Conservation (phyloP, 495 filamentous ascomycete species). For the Aspergillus indologenus region DNA sequence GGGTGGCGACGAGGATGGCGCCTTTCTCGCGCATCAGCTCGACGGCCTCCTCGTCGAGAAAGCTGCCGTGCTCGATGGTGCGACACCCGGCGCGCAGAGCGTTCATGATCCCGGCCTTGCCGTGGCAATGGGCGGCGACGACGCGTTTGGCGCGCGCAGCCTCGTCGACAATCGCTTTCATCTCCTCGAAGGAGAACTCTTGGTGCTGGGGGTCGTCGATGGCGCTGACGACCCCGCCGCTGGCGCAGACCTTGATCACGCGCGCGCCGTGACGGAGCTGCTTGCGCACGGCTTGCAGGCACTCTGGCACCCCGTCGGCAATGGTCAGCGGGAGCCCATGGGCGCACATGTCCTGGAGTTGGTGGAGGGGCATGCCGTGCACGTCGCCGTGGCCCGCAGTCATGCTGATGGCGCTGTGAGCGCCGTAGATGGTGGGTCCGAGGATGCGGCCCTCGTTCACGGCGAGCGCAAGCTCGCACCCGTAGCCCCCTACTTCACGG, state of each 20-base stretch:
- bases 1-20: conserved; percentile 42
- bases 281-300: conserved; percentile 42
- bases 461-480: conserved; percentile 39
- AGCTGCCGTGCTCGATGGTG: conserved; percentile 47
- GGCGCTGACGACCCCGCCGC: conserved; percentile 44
- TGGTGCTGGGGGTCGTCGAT: conserved; percentile 45
- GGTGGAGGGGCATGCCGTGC: conserved; percentile 32
- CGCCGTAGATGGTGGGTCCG: conserved; percentile 48
- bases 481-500: conserved; percentile 47
- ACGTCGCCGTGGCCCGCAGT: conserved; percentile 50
- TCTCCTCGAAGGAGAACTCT: conserved; percentile 51
- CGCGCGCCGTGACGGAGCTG: conserved; percentile 49
- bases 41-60: conserved; percentile 44
- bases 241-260: conserved; percentile 50
- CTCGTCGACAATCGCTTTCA: conserved; percentile 47
- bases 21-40: conserved; percentile 45
- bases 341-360: conserved; percentile 28
- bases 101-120: conserved; percentile 50
- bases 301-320: conserved; percentile 49
- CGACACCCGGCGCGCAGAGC: conserved; percentile 43
- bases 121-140: conserved; percentile 51
- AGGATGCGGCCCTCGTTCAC: conserved; percentile 44
- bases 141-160: conserved; percentile 40
- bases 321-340: conserved; percentile 27
- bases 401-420: conserved; percentile 38